Evolutionary conservation across 495 filamentous ascomycete genomes (phyloP), one percentile per base, ranked within the genome.

Genomic region (Friedmanniomyces endolithicus): DNA sequence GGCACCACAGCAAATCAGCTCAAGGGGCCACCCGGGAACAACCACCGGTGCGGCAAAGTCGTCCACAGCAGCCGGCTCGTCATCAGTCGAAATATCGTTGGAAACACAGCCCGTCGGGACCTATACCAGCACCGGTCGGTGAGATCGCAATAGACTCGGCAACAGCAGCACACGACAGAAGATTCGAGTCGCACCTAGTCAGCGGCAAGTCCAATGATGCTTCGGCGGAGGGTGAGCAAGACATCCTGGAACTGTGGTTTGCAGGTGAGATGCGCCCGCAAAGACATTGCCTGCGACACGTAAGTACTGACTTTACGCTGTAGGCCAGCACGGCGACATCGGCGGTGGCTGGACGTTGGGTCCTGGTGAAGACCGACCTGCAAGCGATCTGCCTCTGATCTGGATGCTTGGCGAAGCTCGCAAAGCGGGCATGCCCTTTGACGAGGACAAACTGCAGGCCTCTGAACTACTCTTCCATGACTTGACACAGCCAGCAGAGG

Each of bases 181-280:
- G 41, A n/a, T 8, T 35, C 8, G 33, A 35, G 16, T 35, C 33
- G 16, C 33, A 35, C 33, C 33, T 35, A 35, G 33, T 35, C 33
- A 35, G 33, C 16, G 33, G 33, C 8, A 35, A 35, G 16, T 16
- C 33, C 8, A 8, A 35, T 35, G 33, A 35, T 16, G 8, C 16
- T 8, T 35, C 33, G 33, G 82, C 85, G 19, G 74, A 76, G 0
- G 67, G 20, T 0, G 74, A 78, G 20, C 85, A 90, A 58, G 84
- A 90, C 61, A 83, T 92, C 52, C 80, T 86, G 61, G 86, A 89
- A 57, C 73, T 90, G 11, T 92, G 87, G 87, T 94, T 92, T 64
- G 75, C 85, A 0, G 33, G 33, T 35, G 33, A 35, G n/a, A n/a
- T n/a, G n/a, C n/a, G n/a, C n/a, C n/a, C n/a, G n/a, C n/a, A n/a